Evolutionary conservation across 257 asterid genomes (phyloP).

Genomic region (Paulownia fortunei): DNA sequence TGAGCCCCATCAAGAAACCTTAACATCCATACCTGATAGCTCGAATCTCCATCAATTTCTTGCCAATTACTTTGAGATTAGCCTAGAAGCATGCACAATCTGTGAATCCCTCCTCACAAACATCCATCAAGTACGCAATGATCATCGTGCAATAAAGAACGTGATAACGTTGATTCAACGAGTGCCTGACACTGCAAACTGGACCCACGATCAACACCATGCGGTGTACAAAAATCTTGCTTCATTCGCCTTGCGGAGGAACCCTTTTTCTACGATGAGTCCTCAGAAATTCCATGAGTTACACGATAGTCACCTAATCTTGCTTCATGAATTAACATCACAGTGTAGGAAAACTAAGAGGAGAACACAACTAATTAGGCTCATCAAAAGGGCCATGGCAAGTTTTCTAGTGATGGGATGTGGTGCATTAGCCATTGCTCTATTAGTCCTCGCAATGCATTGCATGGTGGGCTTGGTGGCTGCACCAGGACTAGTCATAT

Average conservation of each 20-base stretch:
- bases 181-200: conserved; percentile 13
- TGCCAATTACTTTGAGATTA: conserved; percentile 46
- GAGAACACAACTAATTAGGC: conserved; percentile 37
- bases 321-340: conserved; percentile 51
- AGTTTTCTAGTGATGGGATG: conserved; percentile 36
- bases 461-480: conserved; percentile 40
- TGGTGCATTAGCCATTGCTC: conserved; percentile 36
- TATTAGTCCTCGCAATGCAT: conserved; percentile 49
- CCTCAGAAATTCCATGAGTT: conserved; percentile 42
- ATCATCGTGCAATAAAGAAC: conserved; percentile 41
- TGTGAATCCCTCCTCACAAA: conserved; percentile 60
- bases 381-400: conserved; percentile 40
- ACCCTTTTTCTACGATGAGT: conserved; percentile 51
- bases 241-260: conserved; percentile 42
- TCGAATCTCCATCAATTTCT: conserved; percentile 50
- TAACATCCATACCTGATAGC: conserved; percentile 28
- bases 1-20: conserved; percentile 46
- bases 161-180: conserved; percentile 35
- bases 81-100: conserved; percentile 52
- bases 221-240: conserved; percentile 40
- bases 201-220: conserved; percentile 32
- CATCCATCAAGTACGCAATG: conserved; percentile 41
- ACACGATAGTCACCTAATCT: conserved; percentile 37
- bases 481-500: conserved; percentile 34
- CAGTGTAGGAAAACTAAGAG: conserved; percentile 42